Base-by-base conservation (phyloP, 1,284 basidiomycete genomes). In the Rhizoctonia solani region DNA sequence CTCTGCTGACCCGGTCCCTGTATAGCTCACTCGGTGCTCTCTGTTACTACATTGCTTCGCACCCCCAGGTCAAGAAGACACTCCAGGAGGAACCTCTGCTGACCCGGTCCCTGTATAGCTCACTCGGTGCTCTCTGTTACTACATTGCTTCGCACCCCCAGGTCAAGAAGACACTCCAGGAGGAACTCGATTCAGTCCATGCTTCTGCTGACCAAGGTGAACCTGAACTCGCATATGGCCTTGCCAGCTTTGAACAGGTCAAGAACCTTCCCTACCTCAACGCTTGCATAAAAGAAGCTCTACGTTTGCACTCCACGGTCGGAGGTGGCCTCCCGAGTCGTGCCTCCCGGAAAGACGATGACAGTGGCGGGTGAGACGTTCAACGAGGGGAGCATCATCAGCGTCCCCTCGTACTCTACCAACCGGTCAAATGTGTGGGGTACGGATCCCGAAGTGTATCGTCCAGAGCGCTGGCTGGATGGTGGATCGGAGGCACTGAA, bases 401-500 rank as follows among this genome's bases (percentile, higher is more conserved):
- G 73, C 1, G 71, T 73, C 46, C 70, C 69, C 39, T 69, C 73
- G 1, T 73, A 70, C 61, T 70, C 73, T 1, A 50, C 73, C 29
- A 72, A 74, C 23, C 73, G 73, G 49, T 69, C 68, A 47, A 32
- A 46, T 19, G 72, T 70, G 1, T 74, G 70, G 54, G 73, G 73
- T 19, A 8, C 59, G 4, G 72, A 74, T 21, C 70, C 72, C 3
- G 70, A 72, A 8, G 8, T 68, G 72, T 29, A n/a, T n/a, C n/a
- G n/a, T n/a, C n/a, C n/a, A n/a, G n/a, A n/a, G n/a, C n/a, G n/a
- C n/a, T n/a, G n/a, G 73, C 73, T 0, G 71, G 74, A 42, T 55
- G 73, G 25, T 74, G 73, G 73, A 61, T 74, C 5, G 72, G 72
- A 21, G 67, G 69, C 66, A 2, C 19, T 11, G 9, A 84, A 89